Evolutionary conservation across 257 asterid species (phyloP).

Genomic region (Avicennia marina): DNA sequence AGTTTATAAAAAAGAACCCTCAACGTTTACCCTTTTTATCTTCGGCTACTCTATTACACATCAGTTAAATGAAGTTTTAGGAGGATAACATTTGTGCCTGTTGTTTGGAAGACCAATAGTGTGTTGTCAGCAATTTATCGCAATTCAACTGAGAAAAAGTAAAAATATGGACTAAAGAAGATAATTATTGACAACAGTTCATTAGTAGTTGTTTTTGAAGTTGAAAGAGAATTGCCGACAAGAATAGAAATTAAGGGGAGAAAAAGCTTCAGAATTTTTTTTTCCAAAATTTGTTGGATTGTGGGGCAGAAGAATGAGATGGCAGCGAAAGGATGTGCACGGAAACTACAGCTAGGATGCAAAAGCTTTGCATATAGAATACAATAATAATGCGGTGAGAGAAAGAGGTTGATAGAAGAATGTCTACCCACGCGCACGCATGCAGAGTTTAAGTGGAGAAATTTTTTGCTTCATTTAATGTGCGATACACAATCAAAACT

Average conservation of each 20-base stretch:
- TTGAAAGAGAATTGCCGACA: constrained; percentile 36
- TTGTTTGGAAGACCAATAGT: no score
- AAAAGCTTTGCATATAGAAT: constrained; percentile 26
- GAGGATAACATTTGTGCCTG: no score
- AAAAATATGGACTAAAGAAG: no score
- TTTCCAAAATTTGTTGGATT: no score
- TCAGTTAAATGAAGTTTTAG: no score
- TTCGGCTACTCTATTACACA: no score
- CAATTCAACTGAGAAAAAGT: no score
- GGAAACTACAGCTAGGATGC: constrained; percentile 20
- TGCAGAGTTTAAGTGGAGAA: constrained; percentile 39
- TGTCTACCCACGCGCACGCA: constrained; percentile 71
- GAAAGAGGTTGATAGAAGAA: constrained; percentile 29
- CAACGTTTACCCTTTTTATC: no score
- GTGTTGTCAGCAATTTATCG: no score
- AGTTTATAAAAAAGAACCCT: no score
- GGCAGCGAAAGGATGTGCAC: constrained; percentile 28
- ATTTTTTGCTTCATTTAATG: constrained; percentile 53
- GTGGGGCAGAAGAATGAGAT: constrained; percentile 33
- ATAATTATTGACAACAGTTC: no score
- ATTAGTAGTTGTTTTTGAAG: neutral
- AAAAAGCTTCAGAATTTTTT: no score
- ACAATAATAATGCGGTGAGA: neutral
- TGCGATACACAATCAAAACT: constrained; percentile 46
- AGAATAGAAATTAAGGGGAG: constrained; percentile 10